phyloP scores from a whole-genome alignment of 345 rosid genomes.

The Cardamine occulta region DNA sequence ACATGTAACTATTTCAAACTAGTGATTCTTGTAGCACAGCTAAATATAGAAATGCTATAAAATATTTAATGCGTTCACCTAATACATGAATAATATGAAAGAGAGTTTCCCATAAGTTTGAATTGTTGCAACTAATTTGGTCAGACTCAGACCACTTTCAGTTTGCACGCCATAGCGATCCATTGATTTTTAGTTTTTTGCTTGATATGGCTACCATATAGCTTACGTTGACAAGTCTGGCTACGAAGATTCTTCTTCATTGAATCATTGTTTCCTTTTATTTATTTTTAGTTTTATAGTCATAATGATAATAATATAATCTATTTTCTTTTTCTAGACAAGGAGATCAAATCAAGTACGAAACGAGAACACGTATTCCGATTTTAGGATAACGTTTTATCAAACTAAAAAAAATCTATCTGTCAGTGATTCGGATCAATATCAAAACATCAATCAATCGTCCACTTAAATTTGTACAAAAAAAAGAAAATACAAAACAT shows the following conservation, averaged over 20 bases:
- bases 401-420: slow-evolving; percentile 12
- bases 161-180: slow-evolving; percentile 26
- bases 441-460: slow-evolving; percentile 36
- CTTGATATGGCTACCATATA: slow-evolving; percentile 34
- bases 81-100: slow-evolving; percentile 1
- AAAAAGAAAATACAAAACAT: slow-evolving; percentile 1
- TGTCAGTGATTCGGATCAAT: slow-evolving; percentile 36
- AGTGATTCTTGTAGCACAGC: background rate
- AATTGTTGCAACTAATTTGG: slow-evolving; percentile 30
- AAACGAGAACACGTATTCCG: slow-evolving; percentile 19
- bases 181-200: slow-evolving; percentile 27
- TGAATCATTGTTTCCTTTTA: background rate
- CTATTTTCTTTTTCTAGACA: background rate
- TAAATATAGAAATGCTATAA: background rate
- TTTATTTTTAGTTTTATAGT: background rate
- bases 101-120: slow-evolving; percentile 1
- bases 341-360: slow-evolving; percentile 31
- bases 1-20: slow-evolving; percentile 5
- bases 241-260: slow-evolving; percentile 22
- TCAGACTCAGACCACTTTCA: slow-evolving; percentile 31
- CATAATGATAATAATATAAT: background rate
- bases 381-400: slow-evolving; percentile 22
- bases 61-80: slow-evolving; percentile 24
- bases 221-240: slow-evolving; percentile 31
- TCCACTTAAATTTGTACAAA: background rate